These are phyloP conservation scores for Aspergillus diversus DNA, from an alignment of 495 filamentous ascomycete genomes.

Conservation along the genomic window DNA sequence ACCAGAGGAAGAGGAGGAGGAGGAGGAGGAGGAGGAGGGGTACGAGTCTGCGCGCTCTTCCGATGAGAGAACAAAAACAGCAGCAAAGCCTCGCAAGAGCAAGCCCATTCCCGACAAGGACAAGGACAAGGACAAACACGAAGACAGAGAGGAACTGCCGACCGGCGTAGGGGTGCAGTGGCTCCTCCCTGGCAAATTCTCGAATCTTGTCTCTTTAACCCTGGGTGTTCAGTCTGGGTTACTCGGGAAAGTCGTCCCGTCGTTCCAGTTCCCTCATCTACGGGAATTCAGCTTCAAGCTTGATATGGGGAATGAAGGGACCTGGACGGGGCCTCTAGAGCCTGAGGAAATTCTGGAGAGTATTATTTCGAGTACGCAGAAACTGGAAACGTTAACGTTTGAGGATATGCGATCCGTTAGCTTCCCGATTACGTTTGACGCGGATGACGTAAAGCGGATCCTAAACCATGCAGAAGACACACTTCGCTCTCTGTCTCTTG, in stretches of 20 bases:
- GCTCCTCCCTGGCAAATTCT: conserved; percentile 1
- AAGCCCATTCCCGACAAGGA: too few relatives aligned
- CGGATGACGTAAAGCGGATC: background rate
- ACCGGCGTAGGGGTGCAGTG: conserved; percentile 1
- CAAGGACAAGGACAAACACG: too few relatives aligned
- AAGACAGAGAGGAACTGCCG: too few relatives aligned
- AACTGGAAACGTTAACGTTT: conserved; percentile 1
- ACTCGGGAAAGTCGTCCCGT: background rate
- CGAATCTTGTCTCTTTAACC: conserved; percentile 5
- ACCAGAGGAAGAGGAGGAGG: too few relatives aligned
- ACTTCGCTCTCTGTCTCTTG: background rate
- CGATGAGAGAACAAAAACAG: too few relatives aligned
- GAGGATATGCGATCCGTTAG: conserved; percentile 4
- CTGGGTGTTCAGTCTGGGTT: background rate
- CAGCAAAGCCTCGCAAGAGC: too few relatives aligned
- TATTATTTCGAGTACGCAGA: conserved; percentile 3
- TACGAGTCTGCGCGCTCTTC: too few relatives aligned
- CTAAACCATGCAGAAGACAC: background rate
- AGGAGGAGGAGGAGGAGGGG: too few relatives aligned
- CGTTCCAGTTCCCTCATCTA: conserved; percentile 3
- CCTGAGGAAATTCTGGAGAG: conserved; percentile 3
- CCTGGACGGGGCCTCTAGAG: background rate
- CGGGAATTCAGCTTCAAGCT: background rate
- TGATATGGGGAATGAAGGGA: background rate
- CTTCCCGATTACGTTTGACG: conserved; percentile 1